Percentiles rank a stretch among this genome's conserved stretches.
These are phyloP conservation scores for Pascua guehoae DNA, from an alignment of 1,284 basidiomycete species.

Conservation along the genomic window DNA sequence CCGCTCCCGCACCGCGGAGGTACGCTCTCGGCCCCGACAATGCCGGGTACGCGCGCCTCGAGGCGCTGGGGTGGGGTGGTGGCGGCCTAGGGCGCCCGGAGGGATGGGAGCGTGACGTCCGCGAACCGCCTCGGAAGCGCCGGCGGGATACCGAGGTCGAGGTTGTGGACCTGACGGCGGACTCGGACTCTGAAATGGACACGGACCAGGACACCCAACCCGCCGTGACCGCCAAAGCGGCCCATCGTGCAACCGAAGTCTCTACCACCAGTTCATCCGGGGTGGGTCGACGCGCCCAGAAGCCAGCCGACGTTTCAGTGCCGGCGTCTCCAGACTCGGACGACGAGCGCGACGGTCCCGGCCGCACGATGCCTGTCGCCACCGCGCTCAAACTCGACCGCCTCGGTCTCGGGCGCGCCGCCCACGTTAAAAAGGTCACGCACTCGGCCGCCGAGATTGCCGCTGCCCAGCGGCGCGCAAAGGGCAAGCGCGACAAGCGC, in stretches of 20 bases:
- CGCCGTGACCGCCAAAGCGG: too few relatives aligned
- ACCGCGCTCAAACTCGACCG: constrained; percentile 44
- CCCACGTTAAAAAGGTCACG: constrained; percentile 30
- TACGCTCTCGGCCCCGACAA: constrained; percentile 46
- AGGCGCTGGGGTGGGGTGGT: constrained; percentile 39
- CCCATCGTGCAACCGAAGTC: too few relatives aligned
- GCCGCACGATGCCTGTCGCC: constrained; percentile 38
- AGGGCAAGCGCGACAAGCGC: constrained; percentile 9
- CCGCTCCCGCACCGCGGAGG: constrained; percentile 7
- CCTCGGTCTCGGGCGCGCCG: constrained; percentile 30
- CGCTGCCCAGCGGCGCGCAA: constrained; percentile 28
- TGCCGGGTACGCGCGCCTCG: constrained; percentile 38
- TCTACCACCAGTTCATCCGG: too few relatives aligned
- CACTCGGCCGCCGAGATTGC: constrained; percentile 38
- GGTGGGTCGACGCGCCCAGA: background rate
- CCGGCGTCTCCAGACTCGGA: background rate
- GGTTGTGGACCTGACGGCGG: constrained; percentile 16
- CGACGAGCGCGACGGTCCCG: constrained; percentile 20
- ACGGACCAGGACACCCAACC: background rate
- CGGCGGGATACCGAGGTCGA: constrained; percentile 3
- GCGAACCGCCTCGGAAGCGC: background rate
- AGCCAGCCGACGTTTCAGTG: too few relatives aligned
- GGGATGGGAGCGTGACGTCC: constrained; percentile 14
- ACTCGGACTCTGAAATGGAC: constrained; percentile 4
- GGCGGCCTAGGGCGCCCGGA: constrained; percentile 40